phyloP scores from a whole-genome alignment of 2,329 filamentous ascomycete genomes.

The Lojkania enalia region DNA sequence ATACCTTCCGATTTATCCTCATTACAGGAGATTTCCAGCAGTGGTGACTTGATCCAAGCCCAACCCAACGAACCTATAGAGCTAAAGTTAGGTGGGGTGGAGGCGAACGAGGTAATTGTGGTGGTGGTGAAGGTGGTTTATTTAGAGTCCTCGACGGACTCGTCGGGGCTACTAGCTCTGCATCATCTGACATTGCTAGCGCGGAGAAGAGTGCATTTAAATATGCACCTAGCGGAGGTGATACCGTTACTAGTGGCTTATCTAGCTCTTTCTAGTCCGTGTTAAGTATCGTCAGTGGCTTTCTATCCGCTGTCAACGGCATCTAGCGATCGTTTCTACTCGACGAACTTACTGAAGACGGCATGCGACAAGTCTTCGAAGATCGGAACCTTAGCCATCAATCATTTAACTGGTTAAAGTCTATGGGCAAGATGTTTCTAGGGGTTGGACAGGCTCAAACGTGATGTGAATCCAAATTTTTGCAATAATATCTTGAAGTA shows the following conservation, averaged over 20 bases:
- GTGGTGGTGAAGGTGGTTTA: too few relatives aligned
- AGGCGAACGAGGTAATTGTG: too few relatives aligned
- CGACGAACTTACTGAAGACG: constrained; percentile 7
- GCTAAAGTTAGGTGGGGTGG: too few relatives aligned
- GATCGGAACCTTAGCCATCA: constrained; percentile 14
- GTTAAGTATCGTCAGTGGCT: constrained; percentile 3
- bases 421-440: constrained; percentile 13
- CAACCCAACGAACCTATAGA: too few relatives aligned
- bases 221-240: neutral
- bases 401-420: constrained; percentile 17
- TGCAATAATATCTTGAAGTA: constrained; percentile 8
- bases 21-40: too few relatives aligned
- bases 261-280: constrained; percentile 10
- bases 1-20: too few relatives aligned
- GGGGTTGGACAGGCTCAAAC: constrained; percentile 10
- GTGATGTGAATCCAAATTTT: constrained; percentile 11
- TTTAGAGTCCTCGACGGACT: too few relatives aligned
- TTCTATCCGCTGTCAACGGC: constrained; percentile 20
- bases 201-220: neutral
- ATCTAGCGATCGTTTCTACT: constrained; percentile 16
- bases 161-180: too few relatives aligned
- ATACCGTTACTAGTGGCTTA: neutral
- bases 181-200: too few relatives aligned
- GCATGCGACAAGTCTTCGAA: constrained; percentile 3
- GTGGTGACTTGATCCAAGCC: too few relatives aligned